Percentiles rank a stretch among this genome's conserved stretches.
These are phyloP conservation scores for Thermothelomyces thermophilus DNA, from an alignment of 2,329 filamentous ascomycete species.

Conservation along the genomic window DNA sequence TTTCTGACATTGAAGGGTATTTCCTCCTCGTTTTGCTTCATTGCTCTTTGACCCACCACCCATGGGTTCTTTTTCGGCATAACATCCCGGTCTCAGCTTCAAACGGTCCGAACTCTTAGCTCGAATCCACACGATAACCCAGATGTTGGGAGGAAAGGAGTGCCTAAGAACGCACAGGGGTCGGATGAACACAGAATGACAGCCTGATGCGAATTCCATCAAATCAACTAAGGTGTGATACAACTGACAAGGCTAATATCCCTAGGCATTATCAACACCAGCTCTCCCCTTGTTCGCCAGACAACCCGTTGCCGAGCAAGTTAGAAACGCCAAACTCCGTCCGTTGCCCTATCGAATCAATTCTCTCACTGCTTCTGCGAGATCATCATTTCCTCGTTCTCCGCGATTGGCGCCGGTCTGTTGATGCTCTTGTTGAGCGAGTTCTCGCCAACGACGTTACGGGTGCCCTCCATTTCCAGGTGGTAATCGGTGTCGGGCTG, in stretches of 20 bases:
- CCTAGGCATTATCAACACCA: neutral
- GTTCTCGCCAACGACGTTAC: conserved; percentile 23
- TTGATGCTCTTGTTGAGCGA: conserved; percentile 25
- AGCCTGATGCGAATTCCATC: too few relatives aligned
- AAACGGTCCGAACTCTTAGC: neutral
- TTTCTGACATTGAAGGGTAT: too few relatives aligned
- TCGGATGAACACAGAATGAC: too few relatives aligned
- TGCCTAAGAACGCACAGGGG: too few relatives aligned
- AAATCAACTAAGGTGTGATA: too few relatives aligned
- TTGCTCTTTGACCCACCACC: neutral
- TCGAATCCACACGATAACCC: too few relatives aligned
- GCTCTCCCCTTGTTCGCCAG: neutral
- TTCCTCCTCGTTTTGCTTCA: neutral
- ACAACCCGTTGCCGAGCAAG: neutral
- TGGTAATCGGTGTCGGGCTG: conserved; percentile 12
- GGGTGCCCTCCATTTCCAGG: conserved; percentile 19
- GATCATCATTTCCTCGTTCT: conserved; percentile 28
- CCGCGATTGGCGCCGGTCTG: conserved; percentile 23
- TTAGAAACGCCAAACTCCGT: conserved; percentile 11
- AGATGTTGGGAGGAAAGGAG: too few relatives aligned
- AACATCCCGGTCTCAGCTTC: neutral
- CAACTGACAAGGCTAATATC: too few relatives aligned
- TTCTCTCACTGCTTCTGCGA: conserved; percentile 27
- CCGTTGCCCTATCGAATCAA: neutral
- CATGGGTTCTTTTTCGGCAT: neutral